A percentile compares a stretch with the other conserved stretches of the same genome.
phyloP scores from a whole-genome alignment of 164 flowering plant genomes.

The Kalanchoe fedtschenkoi region DNA sequence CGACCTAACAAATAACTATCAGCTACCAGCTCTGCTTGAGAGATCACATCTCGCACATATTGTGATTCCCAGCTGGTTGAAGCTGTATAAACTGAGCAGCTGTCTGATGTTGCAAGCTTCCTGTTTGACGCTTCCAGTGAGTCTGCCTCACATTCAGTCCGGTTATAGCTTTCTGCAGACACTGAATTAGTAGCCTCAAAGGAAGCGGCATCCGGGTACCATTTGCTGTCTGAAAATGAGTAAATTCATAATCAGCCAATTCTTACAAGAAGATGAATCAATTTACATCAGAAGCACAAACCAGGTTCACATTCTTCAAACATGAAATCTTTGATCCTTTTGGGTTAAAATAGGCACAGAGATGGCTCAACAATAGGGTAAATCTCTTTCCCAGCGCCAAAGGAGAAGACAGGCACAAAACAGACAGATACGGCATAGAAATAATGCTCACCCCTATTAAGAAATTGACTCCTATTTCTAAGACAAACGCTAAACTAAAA shows the following conservation, averaged over 20 bases:
- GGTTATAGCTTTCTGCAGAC: background rate
- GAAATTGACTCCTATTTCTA: too few relatives aligned
- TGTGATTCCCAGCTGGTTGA: constrained; percentile 36
- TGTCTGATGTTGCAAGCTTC: background rate
- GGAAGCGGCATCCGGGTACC: background rate
- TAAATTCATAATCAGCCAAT: background rate
- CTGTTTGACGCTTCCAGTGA: background rate
- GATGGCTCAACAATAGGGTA: too few relatives aligned
- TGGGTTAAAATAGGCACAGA: too few relatives aligned
- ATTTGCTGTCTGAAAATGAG: background rate
- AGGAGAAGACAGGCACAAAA: too few relatives aligned
- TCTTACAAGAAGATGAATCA: background rate
- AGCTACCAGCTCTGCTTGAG: constrained; percentile 16
- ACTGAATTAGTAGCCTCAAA: background rate
- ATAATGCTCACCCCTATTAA: too few relatives aligned
- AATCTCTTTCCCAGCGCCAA: too few relatives aligned
- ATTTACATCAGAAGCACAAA: background rate
- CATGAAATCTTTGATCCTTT: too few relatives aligned
- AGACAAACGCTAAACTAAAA: too few relatives aligned
- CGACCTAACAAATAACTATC: constrained; percentile 25
- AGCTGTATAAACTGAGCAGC: constrained; percentile 1
- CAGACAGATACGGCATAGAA: too few relatives aligned
- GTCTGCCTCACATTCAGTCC: background rate
- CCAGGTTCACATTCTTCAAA: background rate
- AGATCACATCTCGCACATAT: constrained; percentile 25